A percentile compares a stretch with the other conserved stretches of the same genome.
These are phyloP conservation scores for Stagonosporopsis cucurbitacearum DNA, from an alignment of 2,329 filamentous ascomycete species.

Conservation along the genomic window DNA sequence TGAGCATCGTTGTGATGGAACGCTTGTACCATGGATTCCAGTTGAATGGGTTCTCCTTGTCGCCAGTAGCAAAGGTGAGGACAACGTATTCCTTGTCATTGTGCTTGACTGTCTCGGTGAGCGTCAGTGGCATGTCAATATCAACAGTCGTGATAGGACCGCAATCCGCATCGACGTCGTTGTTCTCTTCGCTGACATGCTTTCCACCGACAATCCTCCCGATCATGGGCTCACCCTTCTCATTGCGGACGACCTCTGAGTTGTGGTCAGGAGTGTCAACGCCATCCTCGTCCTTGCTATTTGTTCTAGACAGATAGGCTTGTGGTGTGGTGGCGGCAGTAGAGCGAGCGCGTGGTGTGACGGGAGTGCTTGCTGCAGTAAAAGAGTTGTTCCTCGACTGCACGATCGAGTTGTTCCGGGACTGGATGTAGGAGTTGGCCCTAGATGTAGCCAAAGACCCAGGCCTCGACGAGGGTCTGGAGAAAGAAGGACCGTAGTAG, in stretches of 20 bases:
- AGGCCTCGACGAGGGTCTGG: constrained; percentile 17
- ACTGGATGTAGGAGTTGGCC: constrained; percentile 17
- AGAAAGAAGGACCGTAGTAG: constrained; percentile 21
- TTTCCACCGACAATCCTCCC: constrained; percentile 35
- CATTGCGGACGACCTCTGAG: constrained; percentile 28
- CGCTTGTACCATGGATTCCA: constrained; percentile 41
- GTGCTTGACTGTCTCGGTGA: constrained; percentile 36
- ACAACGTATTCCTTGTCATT: constrained; percentile 36
- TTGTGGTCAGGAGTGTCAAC: constrained; percentile 15
- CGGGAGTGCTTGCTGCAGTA: constrained; percentile 12
- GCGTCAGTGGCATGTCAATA: constrained; percentile 37
- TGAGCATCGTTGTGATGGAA: constrained; percentile 36
- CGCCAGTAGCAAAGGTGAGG: constrained; percentile 34
- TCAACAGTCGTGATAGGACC: constrained; percentile 34
- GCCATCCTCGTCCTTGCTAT: constrained; percentile 13
- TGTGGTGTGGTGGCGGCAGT: constrained; percentile 18
- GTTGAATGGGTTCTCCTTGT: constrained; percentile 37
- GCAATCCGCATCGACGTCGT: constrained; percentile 34
- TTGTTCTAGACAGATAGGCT: constrained; percentile 16
- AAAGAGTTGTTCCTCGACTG: constrained; percentile 9
- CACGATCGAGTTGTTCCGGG: constrained; percentile 9
- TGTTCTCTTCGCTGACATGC: constrained; percentile 26
- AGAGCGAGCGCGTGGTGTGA: constrained; percentile 16
- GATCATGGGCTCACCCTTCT: constrained; percentile 33
- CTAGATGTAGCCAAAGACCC: constrained; percentile 17